A percentile compares a stretch with the other conserved stretches of the same genome.
phyloP scores from a whole-genome alignment of 2,329 filamentous ascomycete species.

The Verticillium nubilum region DNA sequence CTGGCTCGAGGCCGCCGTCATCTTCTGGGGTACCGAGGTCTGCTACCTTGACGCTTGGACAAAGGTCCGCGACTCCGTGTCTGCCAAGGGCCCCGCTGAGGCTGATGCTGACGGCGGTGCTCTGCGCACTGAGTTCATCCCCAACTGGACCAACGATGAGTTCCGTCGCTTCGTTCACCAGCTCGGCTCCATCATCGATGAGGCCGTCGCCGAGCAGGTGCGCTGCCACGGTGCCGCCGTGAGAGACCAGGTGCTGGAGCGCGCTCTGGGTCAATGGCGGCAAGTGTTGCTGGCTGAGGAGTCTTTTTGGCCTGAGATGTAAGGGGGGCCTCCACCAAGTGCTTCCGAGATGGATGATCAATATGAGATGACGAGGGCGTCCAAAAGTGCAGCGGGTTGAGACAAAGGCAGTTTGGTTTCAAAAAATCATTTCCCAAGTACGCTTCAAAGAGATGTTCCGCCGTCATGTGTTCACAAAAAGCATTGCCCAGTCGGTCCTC shows the following conservation, averaged over 20 bases:
- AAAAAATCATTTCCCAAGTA: background rate
- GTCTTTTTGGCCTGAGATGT: conserved; percentile 48
- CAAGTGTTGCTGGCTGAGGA: conserved; percentile 52
- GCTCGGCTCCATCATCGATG: conserved; percentile 50
- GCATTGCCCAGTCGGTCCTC: background rate
- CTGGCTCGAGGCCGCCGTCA: conserved; percentile 61
- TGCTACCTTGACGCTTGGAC: conserved; percentile 57
- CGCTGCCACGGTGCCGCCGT: conserved; percentile 23
- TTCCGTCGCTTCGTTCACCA: conserved; percentile 55
- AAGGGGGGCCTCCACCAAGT: background rate
- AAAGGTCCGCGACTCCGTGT: conserved; percentile 28
- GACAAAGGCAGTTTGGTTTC: background rate
- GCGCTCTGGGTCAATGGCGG: conserved; percentile 38
- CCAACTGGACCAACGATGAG: conserved; percentile 60
- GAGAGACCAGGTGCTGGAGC: conserved; percentile 24
- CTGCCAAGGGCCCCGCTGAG: background rate
- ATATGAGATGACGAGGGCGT: background rate
- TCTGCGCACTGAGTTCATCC: conserved; percentile 58
- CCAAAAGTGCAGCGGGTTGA: background rate
- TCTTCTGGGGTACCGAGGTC: conserved; percentile 74
- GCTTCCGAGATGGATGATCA: background rate
- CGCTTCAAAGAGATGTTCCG: background rate
- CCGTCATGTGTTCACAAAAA: background rate
- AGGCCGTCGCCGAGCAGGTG: conserved; percentile 36
- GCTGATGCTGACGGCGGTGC: conserved; percentile 60